Evolutionary conservation across 2,329 filamentous ascomycete genomes (phyloP).

Genomic region (Teratosphaeria destructans): DNA sequence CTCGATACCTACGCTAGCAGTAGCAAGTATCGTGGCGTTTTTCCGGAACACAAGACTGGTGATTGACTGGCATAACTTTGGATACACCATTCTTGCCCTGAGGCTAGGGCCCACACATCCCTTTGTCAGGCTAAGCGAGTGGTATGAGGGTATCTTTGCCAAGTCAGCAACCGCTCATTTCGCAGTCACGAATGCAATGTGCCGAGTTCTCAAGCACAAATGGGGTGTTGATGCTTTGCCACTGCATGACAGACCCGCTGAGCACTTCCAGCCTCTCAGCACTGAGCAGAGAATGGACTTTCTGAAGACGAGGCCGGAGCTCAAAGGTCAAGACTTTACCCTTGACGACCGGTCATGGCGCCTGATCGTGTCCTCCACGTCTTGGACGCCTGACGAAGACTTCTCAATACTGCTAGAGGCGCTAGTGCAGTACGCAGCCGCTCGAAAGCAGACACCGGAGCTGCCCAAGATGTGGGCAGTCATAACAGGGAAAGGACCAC

Average conservation of each 20-base stretch:
- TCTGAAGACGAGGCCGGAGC: conserved; percentile 55
- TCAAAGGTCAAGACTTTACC: conserved; percentile 47
- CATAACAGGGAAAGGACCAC: conserved; percentile 89
- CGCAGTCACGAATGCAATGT: conserved; percentile 85
- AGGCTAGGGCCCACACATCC: conserved; percentile 55
- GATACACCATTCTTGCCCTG: conserved; percentile 77
- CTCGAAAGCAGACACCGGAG: conserved; percentile 30
- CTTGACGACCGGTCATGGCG: conserved; percentile 37
- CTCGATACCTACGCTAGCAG: conserved; percentile 77
- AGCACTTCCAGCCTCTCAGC: conserved; percentile 64
- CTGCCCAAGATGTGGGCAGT: conserved; percentile 68
- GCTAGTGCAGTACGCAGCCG: conserved; percentile 60
- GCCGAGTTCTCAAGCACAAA: conserved; percentile 54
- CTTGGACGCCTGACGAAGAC: conserved; percentile 95
- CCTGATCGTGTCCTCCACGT: conserved; percentile 84
- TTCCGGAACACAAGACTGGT: conserved; percentile 72
- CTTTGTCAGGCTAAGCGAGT: conserved; percentile 64
- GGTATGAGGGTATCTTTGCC: conserved; percentile 67
- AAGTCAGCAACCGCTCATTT: conserved; percentile 63
- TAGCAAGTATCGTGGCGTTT: conserved; percentile 62
- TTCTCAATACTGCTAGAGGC: conserved; percentile 81
- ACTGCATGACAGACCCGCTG: conserved; percentile 76
- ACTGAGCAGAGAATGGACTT: conserved; percentile 44
- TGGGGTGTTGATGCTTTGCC: conserved; percentile 56
- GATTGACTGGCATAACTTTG: conserved; percentile 99